These are phyloP conservation scores for Urochloa ruziziensis DNA, from an alignment of 176 grass and related monocot species.

Conservation along the genomic window DNA sequence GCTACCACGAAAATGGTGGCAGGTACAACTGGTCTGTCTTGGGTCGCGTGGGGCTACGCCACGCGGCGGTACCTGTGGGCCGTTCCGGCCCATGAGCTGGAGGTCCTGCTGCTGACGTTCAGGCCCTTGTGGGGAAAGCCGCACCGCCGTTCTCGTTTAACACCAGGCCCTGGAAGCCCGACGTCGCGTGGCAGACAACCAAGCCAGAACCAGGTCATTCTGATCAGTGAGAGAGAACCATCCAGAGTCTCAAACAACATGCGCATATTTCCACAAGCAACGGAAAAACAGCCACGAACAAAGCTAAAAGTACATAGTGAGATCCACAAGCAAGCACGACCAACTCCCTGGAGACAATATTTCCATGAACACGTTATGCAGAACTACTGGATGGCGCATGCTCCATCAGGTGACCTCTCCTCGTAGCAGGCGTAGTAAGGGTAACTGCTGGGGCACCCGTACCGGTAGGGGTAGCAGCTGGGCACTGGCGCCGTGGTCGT, in stretches of 20 bases:
- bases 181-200: not conserved
- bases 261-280: too few relatives aligned
- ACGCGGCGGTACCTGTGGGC: slow-evolving; percentile 68
- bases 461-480: not conserved
- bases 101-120: slow-evolving; percentile 68
- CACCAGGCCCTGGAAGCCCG: slow-evolving; percentile 12
- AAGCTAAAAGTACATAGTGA: not conserved
- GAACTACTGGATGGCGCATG: slow-evolving; percentile 37
- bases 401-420: not conserved
- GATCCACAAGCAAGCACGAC: not conserved
- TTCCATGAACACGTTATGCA: not conserved
- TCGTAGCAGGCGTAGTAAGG: slow-evolving; percentile 2
- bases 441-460: not conserved
- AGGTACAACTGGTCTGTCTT: slow-evolving; percentile 78
- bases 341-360: not conserved
- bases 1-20: slow-evolving; percentile 49
- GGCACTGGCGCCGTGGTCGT: not conserved
- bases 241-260: not conserved
- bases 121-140: not conserved
- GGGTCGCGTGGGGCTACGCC: slow-evolving; percentile 74
- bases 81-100: slow-evolving; percentile 46
- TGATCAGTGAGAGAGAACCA: not conserved
- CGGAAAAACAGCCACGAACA: not conserved
- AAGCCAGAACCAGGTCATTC: not conserved
- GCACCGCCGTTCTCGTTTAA: slow-evolving; percentile 79